Conservation (phyloP, 768 basidiomycete species). For the Lactarius hatsudake region DNA sequence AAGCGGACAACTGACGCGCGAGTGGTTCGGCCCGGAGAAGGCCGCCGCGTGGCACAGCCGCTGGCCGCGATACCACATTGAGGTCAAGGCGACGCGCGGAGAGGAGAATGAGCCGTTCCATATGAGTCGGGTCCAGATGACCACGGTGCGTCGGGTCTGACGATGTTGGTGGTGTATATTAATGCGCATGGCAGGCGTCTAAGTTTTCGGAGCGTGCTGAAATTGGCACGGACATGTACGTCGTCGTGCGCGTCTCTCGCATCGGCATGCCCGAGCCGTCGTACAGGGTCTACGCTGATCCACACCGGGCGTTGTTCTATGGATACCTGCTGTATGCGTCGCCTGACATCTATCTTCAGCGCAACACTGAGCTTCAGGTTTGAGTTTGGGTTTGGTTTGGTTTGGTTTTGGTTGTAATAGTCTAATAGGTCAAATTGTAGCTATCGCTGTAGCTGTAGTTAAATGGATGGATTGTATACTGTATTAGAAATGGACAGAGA, state of each 20-base stretch:
- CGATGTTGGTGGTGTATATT: neutral
- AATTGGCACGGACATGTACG: slow-evolving; percentile 5
- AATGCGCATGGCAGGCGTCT: slow-evolving; percentile 14
- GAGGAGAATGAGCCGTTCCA: slow-evolving; percentile 29
- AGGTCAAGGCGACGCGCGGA: slow-evolving; percentile 32
- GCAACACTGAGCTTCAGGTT: neutral
- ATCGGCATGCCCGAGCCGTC: slow-evolving; percentile 8
- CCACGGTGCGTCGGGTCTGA: slow-evolving; percentile 24
- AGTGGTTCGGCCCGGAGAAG: slow-evolving; percentile 25
- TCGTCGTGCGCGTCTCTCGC: slow-evolving; percentile 16
- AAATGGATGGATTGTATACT: neutral
- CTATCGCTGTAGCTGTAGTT: neutral
- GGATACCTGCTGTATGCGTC: slow-evolving; percentile 5
- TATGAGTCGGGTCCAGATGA: slow-evolving; percentile 30
- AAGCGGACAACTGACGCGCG: slow-evolving; percentile 28
- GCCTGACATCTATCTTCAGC: slow-evolving; percentile 8
- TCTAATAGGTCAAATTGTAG: neutral
- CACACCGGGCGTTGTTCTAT: slow-evolving; percentile 9
- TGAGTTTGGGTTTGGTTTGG: neutral
- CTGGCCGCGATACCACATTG: slow-evolving; percentile 33
- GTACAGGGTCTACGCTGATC: slow-evolving; percentile 7
- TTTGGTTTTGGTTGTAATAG: neutral
- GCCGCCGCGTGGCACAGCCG: slow-evolving; percentile 23
- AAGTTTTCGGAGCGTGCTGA: neutral
- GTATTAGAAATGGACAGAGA: neutral